Percentiles rank a stretch among this genome's conserved stretches.
phyloP scores from a whole-genome alignment of 495 filamentous ascomycete genomes.

The Pyronema domesticum region DNA sequence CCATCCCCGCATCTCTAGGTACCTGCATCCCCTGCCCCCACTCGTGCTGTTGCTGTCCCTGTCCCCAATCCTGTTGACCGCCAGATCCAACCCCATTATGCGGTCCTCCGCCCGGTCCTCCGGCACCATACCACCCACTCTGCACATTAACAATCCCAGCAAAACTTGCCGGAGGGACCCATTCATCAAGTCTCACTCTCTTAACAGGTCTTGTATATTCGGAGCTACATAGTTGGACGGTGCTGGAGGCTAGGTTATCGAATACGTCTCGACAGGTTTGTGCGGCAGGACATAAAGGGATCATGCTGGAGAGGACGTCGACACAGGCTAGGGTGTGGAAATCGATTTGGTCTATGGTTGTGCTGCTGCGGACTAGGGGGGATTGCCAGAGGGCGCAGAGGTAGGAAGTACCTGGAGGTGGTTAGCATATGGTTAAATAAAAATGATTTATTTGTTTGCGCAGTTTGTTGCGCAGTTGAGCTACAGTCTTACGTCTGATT shows the following conservation, averaged over 20 bases:
- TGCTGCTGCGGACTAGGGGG: slow-evolving; percentile 27
- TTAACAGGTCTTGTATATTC: slow-evolving; percentile 4
- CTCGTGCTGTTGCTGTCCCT: slow-evolving; percentile 2
- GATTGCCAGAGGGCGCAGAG: slow-evolving; percentile 31
- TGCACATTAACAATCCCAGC: neutral
- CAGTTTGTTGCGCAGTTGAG: too few relatives aligned
- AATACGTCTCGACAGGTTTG: slow-evolving; percentile 32
- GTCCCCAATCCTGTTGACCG: neutral
- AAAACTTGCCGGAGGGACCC: neutral
- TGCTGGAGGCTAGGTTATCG: slow-evolving; percentile 15
- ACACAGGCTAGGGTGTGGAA: slow-evolving; percentile 32
- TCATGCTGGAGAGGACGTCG: slow-evolving; percentile 34
- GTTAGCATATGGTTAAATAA: too few relatives aligned
- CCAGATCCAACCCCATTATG: too few relatives aligned
- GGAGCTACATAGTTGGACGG: slow-evolving; percentile 11
- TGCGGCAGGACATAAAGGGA: slow-evolving; percentile 32
- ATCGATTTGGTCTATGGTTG: slow-evolving; percentile 33
- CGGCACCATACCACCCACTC: neutral
- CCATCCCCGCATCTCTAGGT: slow-evolving; percentile 11
- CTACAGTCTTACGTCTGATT: too few relatives aligned
- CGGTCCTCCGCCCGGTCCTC: too few relatives aligned
- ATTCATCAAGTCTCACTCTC: neutral
- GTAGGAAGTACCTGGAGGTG: slow-evolving; percentile 28
- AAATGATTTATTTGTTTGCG: too few relatives aligned
- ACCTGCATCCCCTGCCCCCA: neutral